Evolutionary conservation across 345 rosid genomes (phyloP).

Genomic region (Acer saccharum): DNA sequence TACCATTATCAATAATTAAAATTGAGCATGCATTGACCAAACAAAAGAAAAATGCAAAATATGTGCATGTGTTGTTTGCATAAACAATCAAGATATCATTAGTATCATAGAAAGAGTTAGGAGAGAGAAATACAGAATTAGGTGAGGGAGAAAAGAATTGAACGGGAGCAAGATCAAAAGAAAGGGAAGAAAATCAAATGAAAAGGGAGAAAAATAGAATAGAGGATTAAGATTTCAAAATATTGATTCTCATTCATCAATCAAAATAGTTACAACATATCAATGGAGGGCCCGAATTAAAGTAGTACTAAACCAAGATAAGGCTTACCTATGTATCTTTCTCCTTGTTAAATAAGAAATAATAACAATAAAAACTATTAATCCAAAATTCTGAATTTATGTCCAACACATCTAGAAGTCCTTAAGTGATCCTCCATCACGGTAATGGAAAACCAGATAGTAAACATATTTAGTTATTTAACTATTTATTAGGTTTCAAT

Average conservation of each 20-base stretch:
- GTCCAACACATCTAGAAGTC: neutral
- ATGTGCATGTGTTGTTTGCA: neutral
- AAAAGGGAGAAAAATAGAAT: neutral
- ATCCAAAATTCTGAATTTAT: neutral
- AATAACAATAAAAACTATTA: neutral
- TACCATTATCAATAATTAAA: neutral
- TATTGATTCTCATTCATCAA: neutral
- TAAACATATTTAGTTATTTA: neutral
- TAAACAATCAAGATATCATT: neutral
- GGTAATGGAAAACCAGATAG: too few species aligned
- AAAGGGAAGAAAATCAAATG: neutral
- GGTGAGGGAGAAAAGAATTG: neutral
- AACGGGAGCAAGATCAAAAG: neutral
- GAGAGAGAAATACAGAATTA: neutral
- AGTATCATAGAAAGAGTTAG: neutral
- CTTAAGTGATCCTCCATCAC: too few species aligned
- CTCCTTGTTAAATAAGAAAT: neutral
- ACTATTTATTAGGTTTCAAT: neutral
- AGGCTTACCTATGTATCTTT: neutral
- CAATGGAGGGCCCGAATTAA: neutral
- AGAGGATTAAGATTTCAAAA: neutral
- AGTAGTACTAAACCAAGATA: neutral
- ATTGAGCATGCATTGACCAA: neutral
- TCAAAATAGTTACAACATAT: neutral
- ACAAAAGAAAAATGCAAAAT: too few species aligned